Evolutionary conservation across 2,329 filamentous ascomycete species (phyloP), one percentile per base, ranked within the genome.

Genomic region (Penicillium digitatum): DNA sequence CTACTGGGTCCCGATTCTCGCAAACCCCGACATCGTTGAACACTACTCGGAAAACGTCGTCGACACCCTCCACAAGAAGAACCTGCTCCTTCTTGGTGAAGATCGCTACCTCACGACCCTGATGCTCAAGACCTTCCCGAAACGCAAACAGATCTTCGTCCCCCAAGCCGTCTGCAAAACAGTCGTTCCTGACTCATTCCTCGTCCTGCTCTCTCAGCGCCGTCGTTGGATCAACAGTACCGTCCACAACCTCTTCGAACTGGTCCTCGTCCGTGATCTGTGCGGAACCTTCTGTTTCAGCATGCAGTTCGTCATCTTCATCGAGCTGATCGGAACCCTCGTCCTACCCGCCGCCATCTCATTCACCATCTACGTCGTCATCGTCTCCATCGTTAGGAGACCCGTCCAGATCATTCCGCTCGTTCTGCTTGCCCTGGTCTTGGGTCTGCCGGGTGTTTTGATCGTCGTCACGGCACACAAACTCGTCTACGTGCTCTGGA

Each of bases 251-350:
- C 80, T 99, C 42, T 96, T 99, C 89, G 94, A 99, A 75, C 84
- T 99, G 56, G 86, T 97, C 49, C 83, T 99, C 32, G 95, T 99
- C 42, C 86, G 92, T 61, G 94, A 99, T 78, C 83, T 99, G 16
- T 99, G 94, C 70, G 94, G 94, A 62, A 99, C 94, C 3, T 99
- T 99, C 79, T 99, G 95, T 80, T 99, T 99, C 81, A 96, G 90
- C 74, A 99, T 99, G 94, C 94, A 99, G 76, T 99, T 99, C 71
- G 87, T 99, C 62, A 88, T 99, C 60, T 95, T 92, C 72, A 89
- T 99, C 69, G 94, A 99, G 76, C 81, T 99, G 52, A 83, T 97
- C 52, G 94, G 94, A 66, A 99, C 95, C 1, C 80, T 99, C 51
- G 94, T 99, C 11, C 81, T 99, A 22, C 94, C 94, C 2, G 95